Evolutionary conservation across 75 land plant species (phyloP).

Genomic region (Gnetum montanum): DNA sequence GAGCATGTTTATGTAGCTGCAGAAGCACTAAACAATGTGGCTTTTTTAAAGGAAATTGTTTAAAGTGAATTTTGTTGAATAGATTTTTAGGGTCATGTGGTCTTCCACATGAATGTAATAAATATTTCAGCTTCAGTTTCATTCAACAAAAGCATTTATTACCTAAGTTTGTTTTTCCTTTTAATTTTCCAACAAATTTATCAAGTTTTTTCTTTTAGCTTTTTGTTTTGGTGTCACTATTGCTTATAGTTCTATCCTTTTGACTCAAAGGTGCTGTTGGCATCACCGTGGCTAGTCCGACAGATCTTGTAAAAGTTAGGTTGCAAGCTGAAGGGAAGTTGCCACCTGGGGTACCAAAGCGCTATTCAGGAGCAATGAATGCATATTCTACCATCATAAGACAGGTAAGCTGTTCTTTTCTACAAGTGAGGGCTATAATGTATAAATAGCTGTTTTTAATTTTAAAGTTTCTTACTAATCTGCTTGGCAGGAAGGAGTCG

Average conservation of each 20-base stretch:
- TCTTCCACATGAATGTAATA: too few species aligned
- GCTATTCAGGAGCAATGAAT: slow-evolving; percentile 92
- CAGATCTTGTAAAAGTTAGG: slow-evolving; percentile 96
- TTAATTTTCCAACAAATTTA: neutral
- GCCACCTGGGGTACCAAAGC: slow-evolving; percentile 89
- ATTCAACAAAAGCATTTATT: too few species aligned
- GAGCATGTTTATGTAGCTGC: too few species aligned
- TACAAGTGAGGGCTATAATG: neutral
- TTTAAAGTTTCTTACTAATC: slow-evolving; percentile 2
- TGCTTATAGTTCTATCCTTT: too few species aligned
- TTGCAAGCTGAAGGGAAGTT: slow-evolving; percentile 97
- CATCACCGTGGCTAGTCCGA: slow-evolving; percentile 90
- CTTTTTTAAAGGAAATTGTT: too few species aligned
- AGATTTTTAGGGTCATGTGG: too few species aligned
- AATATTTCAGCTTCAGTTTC: too few species aligned
- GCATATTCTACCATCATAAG: slow-evolving; percentile 87
- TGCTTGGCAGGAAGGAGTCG: slow-evolving; percentile 74
- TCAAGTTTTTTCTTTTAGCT: neutral
- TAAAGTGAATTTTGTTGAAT: too few species aligned
- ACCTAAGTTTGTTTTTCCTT: too few species aligned
- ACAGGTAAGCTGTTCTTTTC: slow-evolving; percentile 42
- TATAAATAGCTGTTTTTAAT: neutral
- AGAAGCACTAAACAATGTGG: too few species aligned
- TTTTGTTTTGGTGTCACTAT: too few species aligned
- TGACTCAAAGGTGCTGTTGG: slow-evolving; percentile 85